Percentiles rank a stretch among this genome's conserved stretches.
These are phyloP conservation scores for Alopecurus myosuroides DNA, from an alignment of 176 grass and related monocot genomes.

Conservation along the genomic window DNA sequence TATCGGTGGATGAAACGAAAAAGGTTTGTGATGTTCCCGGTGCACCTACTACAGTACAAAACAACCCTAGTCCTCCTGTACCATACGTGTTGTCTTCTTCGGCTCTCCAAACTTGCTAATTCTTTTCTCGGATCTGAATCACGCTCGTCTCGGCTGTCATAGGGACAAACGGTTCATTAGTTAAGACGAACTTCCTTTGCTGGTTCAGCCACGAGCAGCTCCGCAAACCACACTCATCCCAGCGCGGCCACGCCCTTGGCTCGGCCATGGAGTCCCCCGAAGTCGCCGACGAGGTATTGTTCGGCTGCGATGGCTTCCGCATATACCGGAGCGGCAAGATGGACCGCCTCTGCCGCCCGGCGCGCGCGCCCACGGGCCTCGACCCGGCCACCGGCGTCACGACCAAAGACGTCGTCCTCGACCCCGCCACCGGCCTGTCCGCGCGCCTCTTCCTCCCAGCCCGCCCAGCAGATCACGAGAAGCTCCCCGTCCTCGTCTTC, in stretches of 20 bases:
- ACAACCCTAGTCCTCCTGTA: no score
- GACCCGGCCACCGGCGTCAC: constrained; percentile 39
- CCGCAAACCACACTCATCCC: neutral
- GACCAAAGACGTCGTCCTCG: constrained; percentile 57
- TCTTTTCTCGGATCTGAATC: neutral
- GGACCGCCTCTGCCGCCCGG: constrained; percentile 34
- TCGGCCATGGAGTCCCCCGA: neutral
- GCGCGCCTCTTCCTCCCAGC: constrained; percentile 48
- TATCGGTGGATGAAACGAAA: no score
- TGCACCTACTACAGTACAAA: no score
- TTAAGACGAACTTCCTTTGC: neutral
- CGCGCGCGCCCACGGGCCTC: constrained; percentile 9
- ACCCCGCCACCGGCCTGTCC: constrained; percentile 20
- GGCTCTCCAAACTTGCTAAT: neutral
- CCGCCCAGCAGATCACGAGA: neutral
- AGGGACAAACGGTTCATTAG: neutral
- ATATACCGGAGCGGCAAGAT: constrained; percentile 55
- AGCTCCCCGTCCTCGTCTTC: constrained; percentile 60
- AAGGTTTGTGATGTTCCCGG: no score
- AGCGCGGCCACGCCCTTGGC: neutral
- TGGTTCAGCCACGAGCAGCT: neutral
- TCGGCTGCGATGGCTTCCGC: constrained; percentile 17
- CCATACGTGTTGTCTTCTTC: neutral
- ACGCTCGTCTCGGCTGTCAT: neutral
- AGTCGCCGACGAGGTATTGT: constrained; percentile 9